These are phyloP conservation scores for Cercospora sp. DNA, from an alignment of 2,329 filamentous ascomycete genomes.

Conservation along the genomic window DNA sequence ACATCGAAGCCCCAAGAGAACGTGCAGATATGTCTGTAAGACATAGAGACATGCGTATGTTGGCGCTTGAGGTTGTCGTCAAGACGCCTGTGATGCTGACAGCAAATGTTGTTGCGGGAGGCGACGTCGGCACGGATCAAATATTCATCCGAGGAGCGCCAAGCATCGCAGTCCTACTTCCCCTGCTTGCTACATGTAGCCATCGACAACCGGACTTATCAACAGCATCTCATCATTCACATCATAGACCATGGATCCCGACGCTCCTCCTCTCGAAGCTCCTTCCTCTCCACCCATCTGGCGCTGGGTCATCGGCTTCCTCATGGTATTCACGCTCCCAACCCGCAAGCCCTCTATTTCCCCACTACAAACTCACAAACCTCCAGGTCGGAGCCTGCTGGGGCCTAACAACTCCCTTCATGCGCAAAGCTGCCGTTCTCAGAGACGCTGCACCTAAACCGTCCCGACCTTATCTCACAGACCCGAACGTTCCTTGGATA, in stretches of 20 bases:
- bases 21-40: too few relatives aligned
- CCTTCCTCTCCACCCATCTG: slow-evolving; percentile 52
- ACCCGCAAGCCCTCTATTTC: background rate
- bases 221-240: background rate
- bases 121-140: background rate
- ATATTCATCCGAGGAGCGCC: background rate
- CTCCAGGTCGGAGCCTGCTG: slow-evolving; percentile 71
- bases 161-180: background rate
- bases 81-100: background rate
- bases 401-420: slow-evolving; percentile 88
- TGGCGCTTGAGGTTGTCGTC: background rate
- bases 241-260: slow-evolving; percentile 33
- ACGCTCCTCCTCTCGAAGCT: slow-evolving; percentile 23
- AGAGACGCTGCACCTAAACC: slow-evolving; percentile 48
- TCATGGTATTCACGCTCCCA: slow-evolving; percentile 56
- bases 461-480: slow-evolving; percentile 49
- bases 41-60: background rate
- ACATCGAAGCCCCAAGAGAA: too few relatives aligned
- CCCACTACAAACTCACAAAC: background rate
- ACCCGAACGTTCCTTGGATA: slow-evolving; percentile 55
- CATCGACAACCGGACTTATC: background rate
- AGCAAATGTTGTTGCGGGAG: background rate
- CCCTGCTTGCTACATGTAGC: background rate
- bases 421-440: slow-evolving; percentile 76
- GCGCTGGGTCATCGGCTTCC: slow-evolving; percentile 85